Evolutionary conservation across 176 grass and related monocot genomes (phyloP).

Genomic region (Puccinellia tenuiflora): DNA sequence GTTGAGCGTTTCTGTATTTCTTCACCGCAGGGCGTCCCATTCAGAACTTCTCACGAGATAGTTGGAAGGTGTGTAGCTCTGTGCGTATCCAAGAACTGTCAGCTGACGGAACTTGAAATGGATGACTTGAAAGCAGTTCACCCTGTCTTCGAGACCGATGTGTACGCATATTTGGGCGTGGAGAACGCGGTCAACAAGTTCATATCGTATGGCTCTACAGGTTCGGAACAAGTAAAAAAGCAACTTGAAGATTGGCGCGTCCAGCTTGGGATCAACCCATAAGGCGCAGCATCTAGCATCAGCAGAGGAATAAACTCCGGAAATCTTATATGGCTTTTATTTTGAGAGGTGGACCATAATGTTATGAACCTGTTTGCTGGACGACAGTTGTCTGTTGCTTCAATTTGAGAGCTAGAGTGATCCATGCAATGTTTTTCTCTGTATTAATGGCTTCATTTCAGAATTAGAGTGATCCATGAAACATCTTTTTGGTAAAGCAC

Average conservation of each 20-base stretch:
- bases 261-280: slow-evolving; percentile 47
- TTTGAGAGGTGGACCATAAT: not conserved
- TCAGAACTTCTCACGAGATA: slow-evolving; percentile 95
- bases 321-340: slow-evolving; percentile 5
- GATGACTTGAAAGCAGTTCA: slow-evolving; percentile 58
- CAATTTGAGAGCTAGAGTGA: not conserved
- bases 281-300: not conserved
- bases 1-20: not conserved
- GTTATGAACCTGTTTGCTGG: slow-evolving; percentile 6
- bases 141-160: slow-evolving; percentile 69
- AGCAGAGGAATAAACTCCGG: slow-evolving; percentile 4
- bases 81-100: slow-evolving; percentile 69
- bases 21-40: slow-evolving; percentile 54
- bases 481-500: not conserved
- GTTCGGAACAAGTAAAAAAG: slow-evolving; percentile 67
- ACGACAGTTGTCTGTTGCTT: not conserved
- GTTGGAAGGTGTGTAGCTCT: slow-evolving; percentile 82
- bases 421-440: not conserved
- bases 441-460: not conserved
- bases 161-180: slow-evolving; percentile 72
- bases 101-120: slow-evolving; percentile 68
- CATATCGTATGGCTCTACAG: slow-evolving; percentile 79
- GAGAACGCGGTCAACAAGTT: slow-evolving; percentile 94
- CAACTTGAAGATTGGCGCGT: slow-evolving; percentile 68
- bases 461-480: not conserved